A percentile compares a stretch with the other conserved stretches of the same genome.
Conservation (phyloP, 129 eudicot genomes). For the Daucus carota region DH1_v3.0 NC_030384.2:27811501-27812000, state of each 20-base stretch:
- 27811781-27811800: slow-evolving; percentile 18
- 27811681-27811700: slow-evolving; percentile 13
- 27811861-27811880: slow-evolving; percentile 14
- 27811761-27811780: slow-evolving; percentile 8
- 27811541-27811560: too few relatives aligned
- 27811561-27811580: too few relatives aligned
- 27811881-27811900: slow-evolving; percentile 12
- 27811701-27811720: slow-evolving; percentile 20
- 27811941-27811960: slow-evolving; percentile 10
- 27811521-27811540: too few relatives aligned
- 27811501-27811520: too few relatives aligned
- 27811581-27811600: too few relatives aligned
- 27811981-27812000: background rate
- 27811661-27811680: slow-evolving; percentile 22
- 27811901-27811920: slow-evolving; percentile 8
- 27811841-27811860: background rate
- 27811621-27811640: slow-evolving; percentile 18
- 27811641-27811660: slow-evolving; percentile 15
- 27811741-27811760: slow-evolving; percentile 14
- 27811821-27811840: slow-evolving; percentile 3
- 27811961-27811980: background rate
- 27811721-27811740: slow-evolving; percentile 14
- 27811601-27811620: background rate
- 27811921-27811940: slow-evolving; percentile 7
- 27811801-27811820: slow-evolving; percentile 14